Evolutionary conservation across 2,329 filamentous ascomycete genomes (phyloP), one percentile per base, ranked within the genome.

Genomic region (Emergomyces pasteurianus): DNA sequence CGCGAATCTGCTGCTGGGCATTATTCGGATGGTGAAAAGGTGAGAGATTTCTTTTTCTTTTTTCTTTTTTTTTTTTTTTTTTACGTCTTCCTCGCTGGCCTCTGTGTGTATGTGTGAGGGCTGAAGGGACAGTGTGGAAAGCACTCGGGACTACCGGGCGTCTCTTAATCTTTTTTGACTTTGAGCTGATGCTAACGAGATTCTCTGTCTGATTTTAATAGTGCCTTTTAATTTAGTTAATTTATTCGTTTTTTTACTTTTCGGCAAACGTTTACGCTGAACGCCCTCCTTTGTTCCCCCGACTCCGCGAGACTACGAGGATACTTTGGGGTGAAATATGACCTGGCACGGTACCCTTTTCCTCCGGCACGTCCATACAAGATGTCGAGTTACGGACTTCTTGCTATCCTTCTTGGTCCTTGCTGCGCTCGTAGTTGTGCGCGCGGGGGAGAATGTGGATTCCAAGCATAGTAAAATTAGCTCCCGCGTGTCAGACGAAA

Each of bases 111-210:
- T n/a, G n/a, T n/a, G n/a, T n/a, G n/a, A n/a, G n/a, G n/a, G n/a
- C n/a, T n/a, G n/a, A n/a, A n/a, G n/a, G n/a, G n/a, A 7, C 7
- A n/a, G 18, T 14, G 40, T 7, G 31, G 31, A 31, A 31, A 16
- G 23, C 5, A 31, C 28, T 28, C 6, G 42, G 34, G 34, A 36
- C 5, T 7, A 43, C n/a, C 65, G 54, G 63, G 65, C 63, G 64
- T 61, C 65, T 64, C 63, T 65, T 63, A 62, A 62, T 61, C 67
- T 43, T 18, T 43, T n/a, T 43, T 16, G 67, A 3, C 7, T 57
- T 63, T 67, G 68, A 67, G 62, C 65, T 58, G 65, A 47, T 59
- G 55, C 61, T 65, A 57, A 58, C 31, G 58, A 63, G 58, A 64
- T 59, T 61, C 62, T 54, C 62, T 62, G 60, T 21, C 14, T 0